phyloP scores from a whole-genome alignment of 768 basidiomycete species.

The Boletus huronensis region DNA sequence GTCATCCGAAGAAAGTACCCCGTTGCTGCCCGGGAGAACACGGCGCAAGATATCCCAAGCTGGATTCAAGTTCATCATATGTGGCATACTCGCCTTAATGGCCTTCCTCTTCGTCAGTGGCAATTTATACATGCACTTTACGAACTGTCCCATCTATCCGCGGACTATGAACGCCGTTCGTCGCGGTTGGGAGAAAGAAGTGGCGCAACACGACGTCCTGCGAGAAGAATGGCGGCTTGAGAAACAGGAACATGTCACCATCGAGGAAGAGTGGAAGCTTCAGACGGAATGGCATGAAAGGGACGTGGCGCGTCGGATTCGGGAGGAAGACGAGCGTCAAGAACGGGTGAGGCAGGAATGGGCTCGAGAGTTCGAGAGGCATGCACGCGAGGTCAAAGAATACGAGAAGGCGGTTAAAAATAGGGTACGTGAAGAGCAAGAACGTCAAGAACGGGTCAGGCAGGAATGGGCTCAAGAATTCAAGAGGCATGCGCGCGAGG shows the following conservation, averaged over 20 bases:
- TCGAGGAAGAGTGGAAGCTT: slow-evolving; percentile 5
- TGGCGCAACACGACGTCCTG: background rate
- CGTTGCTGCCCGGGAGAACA: slow-evolving; percentile 6
- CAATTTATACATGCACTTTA: slow-evolving; percentile 5
- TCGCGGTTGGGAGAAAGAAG: slow-evolving; percentile 10
- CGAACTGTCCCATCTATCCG: slow-evolving; percentile 11
- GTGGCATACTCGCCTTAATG: background rate
- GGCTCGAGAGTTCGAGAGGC: slow-evolving; percentile 3
- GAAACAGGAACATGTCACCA: background rate
- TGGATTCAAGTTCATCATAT: background rate
- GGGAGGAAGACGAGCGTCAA: slow-evolving; percentile 7
- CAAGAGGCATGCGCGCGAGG: background rate
- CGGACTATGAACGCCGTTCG: slow-evolving; percentile 5
- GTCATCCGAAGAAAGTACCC: slow-evolving; percentile 2
- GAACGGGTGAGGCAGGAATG: slow-evolving; percentile 2
- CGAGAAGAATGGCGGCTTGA: slow-evolving; percentile 9
- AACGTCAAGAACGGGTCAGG: slow-evolving; percentile 6
- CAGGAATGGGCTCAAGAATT: slow-evolving; percentile 5
- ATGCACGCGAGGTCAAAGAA: background rate
- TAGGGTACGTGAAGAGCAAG: slow-evolving; percentile 2
- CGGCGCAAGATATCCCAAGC: background rate
- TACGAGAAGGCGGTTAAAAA: too few species aligned
- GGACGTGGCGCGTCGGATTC: slow-evolving; percentile 4
- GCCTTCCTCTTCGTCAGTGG: background rate
- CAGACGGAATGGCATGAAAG: slow-evolving; percentile 11